Conservation (phyloP, 805 yeast genomes). For the Hanseniaspora hatyaiensis region DNA sequence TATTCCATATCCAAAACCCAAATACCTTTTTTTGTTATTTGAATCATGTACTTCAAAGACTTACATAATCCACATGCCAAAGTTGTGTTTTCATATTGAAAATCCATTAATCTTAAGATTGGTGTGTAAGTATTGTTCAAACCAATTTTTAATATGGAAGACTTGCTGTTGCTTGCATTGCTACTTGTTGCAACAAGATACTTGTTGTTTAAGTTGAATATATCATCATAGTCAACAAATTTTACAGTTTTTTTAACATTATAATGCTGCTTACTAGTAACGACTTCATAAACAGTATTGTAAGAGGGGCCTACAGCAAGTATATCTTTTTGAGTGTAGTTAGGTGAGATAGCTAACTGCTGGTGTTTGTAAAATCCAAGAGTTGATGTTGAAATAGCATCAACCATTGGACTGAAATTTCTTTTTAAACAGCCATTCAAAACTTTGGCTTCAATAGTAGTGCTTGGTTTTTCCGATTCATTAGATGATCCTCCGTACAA, state of each 20-base stretch:
- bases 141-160: conserved; percentile 39
- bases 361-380: conserved; percentile 40
- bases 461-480: conserved; percentile 16
- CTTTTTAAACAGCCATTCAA: conserved; percentile 27
- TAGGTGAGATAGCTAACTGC: conserved; percentile 60
- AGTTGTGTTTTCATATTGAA: conserved; percentile 48
- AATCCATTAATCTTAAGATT: conserved; percentile 49
- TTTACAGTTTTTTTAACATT: conserved; percentile 52
- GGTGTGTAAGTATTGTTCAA: conserved; percentile 58
- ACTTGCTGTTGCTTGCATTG: background rate
- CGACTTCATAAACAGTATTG: conserved; percentile 45
- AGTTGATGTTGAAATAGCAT: conserved; percentile 52
- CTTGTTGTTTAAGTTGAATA: conserved; percentile 60
- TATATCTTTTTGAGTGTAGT: conserved; percentile 51
- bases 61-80: conserved; percentile 54
- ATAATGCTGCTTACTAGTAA: conserved; percentile 56
- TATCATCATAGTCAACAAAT: conserved; percentile 57
- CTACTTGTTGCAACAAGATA: conserved; percentile 56
- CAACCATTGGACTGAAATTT: conserved; percentile 64
- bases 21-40: conserved; percentile 57
- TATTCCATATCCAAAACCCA: conserved; percentile 46
- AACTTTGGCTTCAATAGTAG: conserved; percentile 6
- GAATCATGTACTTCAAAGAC: conserved; percentile 49
- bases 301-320: conserved; percentile 61
- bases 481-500: conserved; percentile 22